Evolutionary conservation across 2,329 filamentous ascomycete genomes (phyloP), one percentile per base, ranked within the genome.

Genomic region (Exserohilum turcica): DNA sequence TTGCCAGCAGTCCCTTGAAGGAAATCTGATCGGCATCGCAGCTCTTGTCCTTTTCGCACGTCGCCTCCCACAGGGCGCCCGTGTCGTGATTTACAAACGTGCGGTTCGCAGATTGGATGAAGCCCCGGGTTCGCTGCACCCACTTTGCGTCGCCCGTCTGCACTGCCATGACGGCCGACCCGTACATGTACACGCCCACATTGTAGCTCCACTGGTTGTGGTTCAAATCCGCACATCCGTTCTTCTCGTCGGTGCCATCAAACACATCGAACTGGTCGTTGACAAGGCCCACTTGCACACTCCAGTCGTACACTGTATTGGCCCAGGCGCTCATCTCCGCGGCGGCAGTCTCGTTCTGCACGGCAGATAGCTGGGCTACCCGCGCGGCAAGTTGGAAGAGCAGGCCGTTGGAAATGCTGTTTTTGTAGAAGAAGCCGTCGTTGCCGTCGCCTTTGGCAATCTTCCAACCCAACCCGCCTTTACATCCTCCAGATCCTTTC

Each of bases 391-490:
- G 80, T 70, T 92, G 88, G 75, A 94, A 92, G 72, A 95, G 86
- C 4, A 86, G 84, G 15, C 89, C 90, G 71, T 93, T 93, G 50
- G 86, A 85, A 60, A 92, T 84, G 15, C 85, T 82, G 75, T 92
- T 92, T 73, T 91, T 93, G 81, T 95, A 93, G 63, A 84, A 80
- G 68, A 90, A 86, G 7, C 91, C 91, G 58, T 86, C 86, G 31
- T 47, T 55, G 3, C 58, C 56, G 68, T 94, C 92, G 59, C 81
- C 83, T 1, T 81, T 74, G 68, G 86, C 91, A 60, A 95, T 91
- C 76, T 95, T 91, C 89, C 89, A 92, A 37, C 65, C 64, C 49
- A 71, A 52, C 4, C 90, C 91, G 44, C 90, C 91, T 28, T 79
- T 80, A 66, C 91, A 94, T 0, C 74, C 79, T 68, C 92, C 85